These are phyloP conservation scores for Scutellaria barbata DNA, from an alignment of 257 asterid species.

Conservation along the genomic window DNA sequence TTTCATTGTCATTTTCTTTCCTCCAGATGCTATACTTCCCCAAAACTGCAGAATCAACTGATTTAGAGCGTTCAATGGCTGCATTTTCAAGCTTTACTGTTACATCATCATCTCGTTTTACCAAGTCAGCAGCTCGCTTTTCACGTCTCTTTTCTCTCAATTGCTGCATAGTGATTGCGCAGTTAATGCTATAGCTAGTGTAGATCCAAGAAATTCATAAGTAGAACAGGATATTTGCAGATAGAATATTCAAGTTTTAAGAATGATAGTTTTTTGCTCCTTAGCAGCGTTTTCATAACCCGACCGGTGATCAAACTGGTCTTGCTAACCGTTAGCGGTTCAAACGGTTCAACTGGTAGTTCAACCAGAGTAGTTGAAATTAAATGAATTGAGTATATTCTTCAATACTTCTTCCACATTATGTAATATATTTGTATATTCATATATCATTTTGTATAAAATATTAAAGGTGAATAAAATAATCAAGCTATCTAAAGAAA, in stretches of 20 bases:
- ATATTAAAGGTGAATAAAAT: no score
- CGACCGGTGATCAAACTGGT: no score
- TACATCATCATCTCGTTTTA: constrained; percentile 84
- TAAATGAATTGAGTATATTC: no score
- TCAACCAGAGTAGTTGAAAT: no score
- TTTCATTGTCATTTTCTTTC: constrained; percentile 89
- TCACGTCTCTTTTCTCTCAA: constrained; percentile 79
- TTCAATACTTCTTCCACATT: no score
- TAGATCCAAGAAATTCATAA: constrained; percentile 9
- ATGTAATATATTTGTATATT: no score
- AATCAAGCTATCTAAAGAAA: no score
- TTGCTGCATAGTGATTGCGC: constrained; percentile 64
- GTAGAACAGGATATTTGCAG: constrained; percentile 27
- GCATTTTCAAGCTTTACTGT: constrained; percentile 90
- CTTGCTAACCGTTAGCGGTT: no score
- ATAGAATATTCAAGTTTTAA: constrained; percentile 11
- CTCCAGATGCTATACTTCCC: constrained; percentile 98
- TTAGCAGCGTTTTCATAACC: no score
- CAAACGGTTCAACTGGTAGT: no score
- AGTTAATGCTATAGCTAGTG: constrained; percentile 18
- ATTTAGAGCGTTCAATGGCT: constrained; percentile 90
- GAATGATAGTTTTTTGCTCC: background rate
- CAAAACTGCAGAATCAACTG: constrained; percentile 93
- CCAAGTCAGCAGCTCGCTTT: constrained; percentile 82
- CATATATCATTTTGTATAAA: no score